Percentiles rank a stretch among this genome's conserved stretches.
phyloP scores from a whole-genome alignment of 139 green algal genomes.

The Haematococcus sp. region DNA sequence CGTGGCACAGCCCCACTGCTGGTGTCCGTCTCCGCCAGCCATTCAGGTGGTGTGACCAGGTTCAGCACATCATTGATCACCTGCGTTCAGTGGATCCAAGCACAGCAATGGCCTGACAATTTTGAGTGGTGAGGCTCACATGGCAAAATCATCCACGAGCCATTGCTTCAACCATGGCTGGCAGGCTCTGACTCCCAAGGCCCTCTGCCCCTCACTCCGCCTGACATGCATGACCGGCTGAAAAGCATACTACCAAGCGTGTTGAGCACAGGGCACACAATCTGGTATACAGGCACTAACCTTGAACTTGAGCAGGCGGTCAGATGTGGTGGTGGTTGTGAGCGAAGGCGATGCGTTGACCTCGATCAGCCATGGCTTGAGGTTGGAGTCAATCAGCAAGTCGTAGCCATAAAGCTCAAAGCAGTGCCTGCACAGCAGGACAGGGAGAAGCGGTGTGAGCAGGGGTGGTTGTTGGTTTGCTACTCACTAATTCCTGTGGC shows the following conservation, averaged over 20 bases:
- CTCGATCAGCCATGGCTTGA: constrained; percentile 80
- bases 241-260: no score
- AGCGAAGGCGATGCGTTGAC: constrained; percentile 45
- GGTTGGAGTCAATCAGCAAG: constrained; percentile 61
- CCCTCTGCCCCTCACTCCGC: no score
- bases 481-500: constrained; percentile 21
- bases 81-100: background rate
- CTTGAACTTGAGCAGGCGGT: constrained; percentile 59
- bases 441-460: background rate
- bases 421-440: constrained; percentile 25
- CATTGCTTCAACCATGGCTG: no score
- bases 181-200: no score
- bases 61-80: constrained; percentile 57
- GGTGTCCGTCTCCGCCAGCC: constrained; percentile 23
- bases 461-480: background rate
- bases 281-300: constrained; percentile 1
- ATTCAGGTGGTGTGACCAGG: constrained; percentile 44
- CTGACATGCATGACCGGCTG: no score
- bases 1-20: constrained; percentile 5
- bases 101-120: no score
- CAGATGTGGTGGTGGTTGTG: constrained; percentile 18
- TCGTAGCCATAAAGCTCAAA: constrained; percentile 79
- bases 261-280: no score
- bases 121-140: no score
- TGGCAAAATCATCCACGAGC: no score